Evolutionary conservation across 23 red algal genomes (phyloP).

Genomic region (Pyropia yezoensis): DNA sequence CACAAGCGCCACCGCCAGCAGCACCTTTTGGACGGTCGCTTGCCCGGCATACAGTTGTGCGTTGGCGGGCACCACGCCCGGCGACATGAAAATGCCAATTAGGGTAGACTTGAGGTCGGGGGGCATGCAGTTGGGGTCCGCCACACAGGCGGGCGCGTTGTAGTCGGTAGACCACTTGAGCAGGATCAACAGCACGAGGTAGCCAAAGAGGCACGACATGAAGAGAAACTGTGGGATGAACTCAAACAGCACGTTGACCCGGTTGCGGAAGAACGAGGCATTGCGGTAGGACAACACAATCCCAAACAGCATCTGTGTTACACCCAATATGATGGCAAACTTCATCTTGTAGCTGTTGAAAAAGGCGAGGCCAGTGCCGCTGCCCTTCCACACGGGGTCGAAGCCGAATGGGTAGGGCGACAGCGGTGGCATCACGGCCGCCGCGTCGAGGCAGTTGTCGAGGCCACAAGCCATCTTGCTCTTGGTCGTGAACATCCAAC

Average conservation of each 20-base stretch:
- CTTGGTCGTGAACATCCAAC: conserved; percentile 73
- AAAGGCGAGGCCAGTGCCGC: conserved; percentile 77
- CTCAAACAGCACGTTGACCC: conserved; percentile 69
- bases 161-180: conserved; percentile 91
- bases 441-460: conserved; percentile 80
- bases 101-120: conserved; percentile 89
- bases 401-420: conserved; percentile 91
- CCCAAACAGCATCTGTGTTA: conserved; percentile 90
- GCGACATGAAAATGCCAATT: conserved; percentile 97
- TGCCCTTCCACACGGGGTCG: conserved; percentile 92
- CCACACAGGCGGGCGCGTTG: conserved; percentile 46
- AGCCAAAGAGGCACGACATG: conserved; percentile 86
- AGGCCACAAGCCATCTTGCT: conserved; percentile 85
- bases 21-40: conserved; percentile 42
- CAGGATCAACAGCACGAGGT: conserved; percentile 87
- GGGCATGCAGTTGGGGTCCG: conserved; percentile 57
- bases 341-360: conserved; percentile 99
- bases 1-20: conserved; percentile 61
- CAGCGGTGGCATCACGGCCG: conserved; percentile 59
- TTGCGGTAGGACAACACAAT: conserved; percentile 80
- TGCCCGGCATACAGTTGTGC: conserved; percentile 73
- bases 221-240: conserved; percentile 98
- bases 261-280: conserved; percentile 60
- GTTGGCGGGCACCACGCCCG: conserved; percentile 55
- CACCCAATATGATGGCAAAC: conserved; percentile 78